These are phyloP conservation scores for Perkinsus olseni DNA, from an alignment of 169 alveolate genomes.

Conservation along the genomic window DNA sequence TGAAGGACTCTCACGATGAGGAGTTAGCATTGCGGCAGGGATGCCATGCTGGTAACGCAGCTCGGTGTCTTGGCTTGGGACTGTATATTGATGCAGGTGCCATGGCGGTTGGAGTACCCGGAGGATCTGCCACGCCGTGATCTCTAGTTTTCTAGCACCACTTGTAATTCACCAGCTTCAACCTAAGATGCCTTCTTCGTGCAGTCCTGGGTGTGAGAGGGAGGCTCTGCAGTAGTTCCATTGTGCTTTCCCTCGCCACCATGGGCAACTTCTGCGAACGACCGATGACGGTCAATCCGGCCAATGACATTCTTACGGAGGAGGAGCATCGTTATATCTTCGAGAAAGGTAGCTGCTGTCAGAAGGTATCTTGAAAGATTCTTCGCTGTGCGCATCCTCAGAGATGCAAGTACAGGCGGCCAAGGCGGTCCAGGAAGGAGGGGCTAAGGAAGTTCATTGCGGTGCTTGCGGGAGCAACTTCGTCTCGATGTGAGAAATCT, in stretches of 20 bases:
- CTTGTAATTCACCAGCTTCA: no score
- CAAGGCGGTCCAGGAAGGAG: neutral
- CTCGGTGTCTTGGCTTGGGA: neutral
- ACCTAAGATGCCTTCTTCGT: no score
- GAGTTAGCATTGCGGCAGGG: neutral
- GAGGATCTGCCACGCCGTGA: neutral
- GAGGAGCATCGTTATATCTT: neutral
- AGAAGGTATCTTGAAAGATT: neutral
- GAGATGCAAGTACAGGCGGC: neutral
- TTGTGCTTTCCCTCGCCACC: no score
- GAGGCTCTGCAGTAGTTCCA: no score
- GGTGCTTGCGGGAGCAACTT: neutral
- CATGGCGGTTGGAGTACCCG: neutral
- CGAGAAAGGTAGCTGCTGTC: neutral
- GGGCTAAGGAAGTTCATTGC: neutral
- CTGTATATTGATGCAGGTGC: neutral
- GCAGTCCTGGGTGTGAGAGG: no score
- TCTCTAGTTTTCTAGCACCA: no score
- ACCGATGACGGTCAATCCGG: neutral
- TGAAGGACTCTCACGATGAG: neutral
- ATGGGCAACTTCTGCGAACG: neutral
- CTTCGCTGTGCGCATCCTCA: neutral
- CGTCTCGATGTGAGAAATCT: neutral
- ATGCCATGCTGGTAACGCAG: neutral
- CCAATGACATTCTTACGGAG: neutral